Base-by-base conservation (phyloP, 352 stramenopile species). In the Phytophthora citricola region DNA sequence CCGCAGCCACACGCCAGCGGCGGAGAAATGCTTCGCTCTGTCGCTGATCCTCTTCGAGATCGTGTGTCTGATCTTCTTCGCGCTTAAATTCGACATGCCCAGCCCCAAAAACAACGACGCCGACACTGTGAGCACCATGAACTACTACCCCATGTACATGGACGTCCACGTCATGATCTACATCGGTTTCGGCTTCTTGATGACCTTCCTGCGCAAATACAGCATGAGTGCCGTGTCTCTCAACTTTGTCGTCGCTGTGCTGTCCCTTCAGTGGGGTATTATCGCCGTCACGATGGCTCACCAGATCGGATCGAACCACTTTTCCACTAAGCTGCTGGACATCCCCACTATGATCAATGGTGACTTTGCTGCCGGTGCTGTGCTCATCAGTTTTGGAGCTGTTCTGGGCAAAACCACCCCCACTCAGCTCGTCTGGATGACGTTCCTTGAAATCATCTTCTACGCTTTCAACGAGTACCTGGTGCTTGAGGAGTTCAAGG, bases 141-240 rank as follows among this genome's bases (percentile, higher is more conserved):
- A 38, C 22, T 63, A 50, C 36, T 69, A 69, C 32, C 17, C 52
- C 32, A 87, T 91, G 78, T 92, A 79, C 73, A 89, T 90, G 79
- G 81, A 92, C 54, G 78, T 93, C 47, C 78, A 91, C 61, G 79
- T 90, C 29, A 96, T 96, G 89, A 89, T 96, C 60, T 92, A 92
- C 57, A 71, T 96, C 32, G 89, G 89, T 61, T 96, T 96, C 58
- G 89, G 85, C 58, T 95, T 93, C 53, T 73, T 97, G 43, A 97
- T 97, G 89, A 92, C 86, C 5, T 97, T 94, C 66, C 69, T 97
- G 5, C 81, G 83, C 46, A 86, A 90, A 54, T 96, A 96, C 73
- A 92, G 80, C 46, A 68, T 89, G 52, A 91, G 81, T 51, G 81
- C 83, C 2, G 81, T 92, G 34, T 89, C 72, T 51, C 81, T 95